These are phyloP conservation scores for Metschnikowia lunata DNA, from an alignment of 805 yeast genomes.

Conservation along the genomic window DNA sequence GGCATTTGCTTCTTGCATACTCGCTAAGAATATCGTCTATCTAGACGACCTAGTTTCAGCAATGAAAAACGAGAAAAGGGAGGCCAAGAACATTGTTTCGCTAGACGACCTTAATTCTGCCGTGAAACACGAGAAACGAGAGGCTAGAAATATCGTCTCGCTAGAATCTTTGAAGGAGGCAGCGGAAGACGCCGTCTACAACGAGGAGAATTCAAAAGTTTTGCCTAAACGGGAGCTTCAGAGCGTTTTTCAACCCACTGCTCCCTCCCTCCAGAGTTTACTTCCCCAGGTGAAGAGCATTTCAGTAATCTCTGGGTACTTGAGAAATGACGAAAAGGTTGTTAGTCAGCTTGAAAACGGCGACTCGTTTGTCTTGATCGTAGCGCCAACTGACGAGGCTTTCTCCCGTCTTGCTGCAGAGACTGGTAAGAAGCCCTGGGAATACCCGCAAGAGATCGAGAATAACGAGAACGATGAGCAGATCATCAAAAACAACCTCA, in stretches of 20 bases:
- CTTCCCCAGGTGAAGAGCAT: conserved; percentile 38
- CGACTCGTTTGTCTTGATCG: conserved; percentile 45
- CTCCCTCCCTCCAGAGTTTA: conserved; percentile 28
- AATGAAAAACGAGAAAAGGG: conserved; percentile 13
- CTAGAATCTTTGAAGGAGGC: conserved; percentile 12
- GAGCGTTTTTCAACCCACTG: conserved; percentile 9
- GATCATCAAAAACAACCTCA: conserved; percentile 47
- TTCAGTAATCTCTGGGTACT: conserved; percentile 62
- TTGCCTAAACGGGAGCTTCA: conserved; percentile 4
- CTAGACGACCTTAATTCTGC: conserved; percentile 14
- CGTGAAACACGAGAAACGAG: conserved; percentile 13
- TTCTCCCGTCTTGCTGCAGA: conserved; percentile 35
- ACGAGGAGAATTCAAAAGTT: not conserved
- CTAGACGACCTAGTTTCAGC: conserved; percentile 14
- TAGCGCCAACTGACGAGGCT: conserved; percentile 71
- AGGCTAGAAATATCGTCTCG: conserved; percentile 18
- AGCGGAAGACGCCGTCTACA: conserved; percentile 2
- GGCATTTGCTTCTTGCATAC: conserved; percentile 13
- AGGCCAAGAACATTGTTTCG: conserved; percentile 16
- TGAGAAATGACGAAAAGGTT: conserved; percentile 57
- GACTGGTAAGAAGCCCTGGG: conserved; percentile 71
- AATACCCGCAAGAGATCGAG: conserved; percentile 55
- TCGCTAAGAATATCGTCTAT: conserved; percentile 16
- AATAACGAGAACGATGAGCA: conserved; percentile 31
- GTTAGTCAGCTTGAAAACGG: conserved; percentile 43